Percentiles rank a stretch among this genome's conserved stretches.
These are phyloP conservation scores for Chlorophyllum brunneum DNA, from an alignment of 768 basidiomycete genomes.

Conservation along the genomic window DNA sequence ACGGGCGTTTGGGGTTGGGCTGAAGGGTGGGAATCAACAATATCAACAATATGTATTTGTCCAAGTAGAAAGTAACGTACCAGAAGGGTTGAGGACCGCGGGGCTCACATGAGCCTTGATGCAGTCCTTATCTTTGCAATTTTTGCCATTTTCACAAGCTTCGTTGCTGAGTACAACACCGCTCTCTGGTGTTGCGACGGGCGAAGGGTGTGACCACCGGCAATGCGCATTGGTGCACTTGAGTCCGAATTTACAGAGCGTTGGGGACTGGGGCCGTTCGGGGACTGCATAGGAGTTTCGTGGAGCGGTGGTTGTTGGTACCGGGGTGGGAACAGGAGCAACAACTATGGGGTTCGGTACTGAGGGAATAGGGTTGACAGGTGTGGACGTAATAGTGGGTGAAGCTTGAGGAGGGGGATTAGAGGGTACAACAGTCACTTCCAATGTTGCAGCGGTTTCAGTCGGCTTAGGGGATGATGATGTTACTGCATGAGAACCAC, in stretches of 20 bases:
- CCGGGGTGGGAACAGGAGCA: slow-evolving; percentile 27
- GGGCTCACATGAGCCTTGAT: slow-evolving; percentile 89
- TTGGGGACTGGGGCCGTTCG: slow-evolving; percentile 82
- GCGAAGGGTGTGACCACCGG: slow-evolving; percentile 91
- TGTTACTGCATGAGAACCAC: slow-evolving; percentile 33
- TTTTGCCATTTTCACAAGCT: slow-evolving; percentile 82
- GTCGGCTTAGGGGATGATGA: slow-evolving; percentile 16
- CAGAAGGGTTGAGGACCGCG: slow-evolving; percentile 66
- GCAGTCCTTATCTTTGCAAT: slow-evolving; percentile 93
- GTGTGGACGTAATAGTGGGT: slow-evolving; percentile 19
- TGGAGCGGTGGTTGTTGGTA: slow-evolving; percentile 26
- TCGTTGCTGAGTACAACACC: slow-evolving; percentile 95
- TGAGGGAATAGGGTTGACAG: slow-evolving; percentile 20
- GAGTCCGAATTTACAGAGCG: slow-evolving; percentile 88
- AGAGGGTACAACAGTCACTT: slow-evolving; percentile 21
- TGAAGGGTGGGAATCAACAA: slow-evolving; percentile 14
- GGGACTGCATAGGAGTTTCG: slow-evolving; percentile 54
- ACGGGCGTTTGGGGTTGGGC: slow-evolving; percentile 18
- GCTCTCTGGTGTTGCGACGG: slow-evolving; percentile 93
- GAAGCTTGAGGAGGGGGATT: slow-evolving; percentile 11
- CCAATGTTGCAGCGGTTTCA: slow-evolving; percentile 8
- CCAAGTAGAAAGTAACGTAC: slow-evolving; percentile 33
- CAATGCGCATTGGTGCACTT: slow-evolving; percentile 92
- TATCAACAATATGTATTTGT: slow-evolving; percentile 8
- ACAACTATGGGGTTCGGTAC: slow-evolving; percentile 22